Base-by-base conservation (phyloP, 257 asterid species). In the Verbascum thapsus region DNA sequence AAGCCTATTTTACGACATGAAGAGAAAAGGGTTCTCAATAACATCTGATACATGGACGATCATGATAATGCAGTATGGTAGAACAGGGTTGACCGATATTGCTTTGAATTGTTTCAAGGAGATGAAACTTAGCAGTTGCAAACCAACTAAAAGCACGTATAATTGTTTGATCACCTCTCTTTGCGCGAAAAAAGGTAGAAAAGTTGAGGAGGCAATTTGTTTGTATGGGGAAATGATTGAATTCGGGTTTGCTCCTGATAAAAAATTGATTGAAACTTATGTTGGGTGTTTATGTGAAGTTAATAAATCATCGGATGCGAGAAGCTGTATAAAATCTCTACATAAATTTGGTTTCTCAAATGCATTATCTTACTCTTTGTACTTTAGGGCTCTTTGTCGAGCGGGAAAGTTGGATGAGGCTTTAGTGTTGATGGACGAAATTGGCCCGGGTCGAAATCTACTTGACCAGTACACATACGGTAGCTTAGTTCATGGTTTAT, bases 11-110 rank as follows among this genome's bases (percentile, higher is more conserved):
- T 68, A 78, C 10, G 88, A 91, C 76, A 91, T 91, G 95, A 78
- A 73, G 72, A 81, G 96, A 80, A 78, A 72, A 42, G 83, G 86
- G 10, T 78, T 22, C 74, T 56, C 58, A 44, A 69, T 88, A 73
- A 74, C 94, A 22, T 60, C 96, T 58, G 91, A 91, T 69, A 77
- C 98, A 12, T 88, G 98, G 98, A 82, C 91, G 7, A 83, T 88
- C 84, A 82, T 88, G 88, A 91, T 91, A 68, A 72, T 79, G 96
- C 91, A 69, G 84, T 91, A 91, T 69, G 96, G 95, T 6, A 85
- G 82, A 57, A 78, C 90, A 15, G 95, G 98, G 42, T 75, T 88
- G 65, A 91, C 96, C 0, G 74, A 88, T 61, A 80, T 78, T 35
- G 91, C 98, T 56, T 70, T 85, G 81, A 74, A 59, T 38, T 72